Evolutionary conservation across 2,329 filamentous ascomycete species (phyloP).

Genomic region (Meredithiella fracta): DNA sequence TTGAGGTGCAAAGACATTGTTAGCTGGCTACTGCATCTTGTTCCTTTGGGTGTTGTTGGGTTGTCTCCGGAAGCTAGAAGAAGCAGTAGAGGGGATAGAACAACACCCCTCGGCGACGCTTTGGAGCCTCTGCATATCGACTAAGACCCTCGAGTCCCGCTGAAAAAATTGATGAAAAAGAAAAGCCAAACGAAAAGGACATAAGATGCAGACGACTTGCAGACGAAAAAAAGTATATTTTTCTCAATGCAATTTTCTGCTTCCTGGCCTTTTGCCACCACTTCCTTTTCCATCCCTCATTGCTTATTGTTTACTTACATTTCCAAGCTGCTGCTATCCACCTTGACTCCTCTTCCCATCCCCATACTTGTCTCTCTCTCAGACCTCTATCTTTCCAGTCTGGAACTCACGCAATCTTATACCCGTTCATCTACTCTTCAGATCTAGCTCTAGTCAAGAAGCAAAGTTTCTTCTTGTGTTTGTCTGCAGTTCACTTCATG

Average conservation of each 20-base stretch:
- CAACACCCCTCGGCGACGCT: too few relatives aligned
- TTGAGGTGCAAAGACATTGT: too few relatives aligned
- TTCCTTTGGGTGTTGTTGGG: too few relatives aligned
- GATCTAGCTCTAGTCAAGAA: neutral
- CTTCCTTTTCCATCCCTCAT: neutral
- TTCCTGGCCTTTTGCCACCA: constrained; percentile 18
- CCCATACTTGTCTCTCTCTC: neutral
- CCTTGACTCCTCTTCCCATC: neutral
- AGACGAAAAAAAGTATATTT: constrained; percentile 16
- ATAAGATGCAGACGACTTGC: too few relatives aligned
- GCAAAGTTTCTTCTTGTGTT: neutral
- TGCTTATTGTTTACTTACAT: constrained; percentile 1
- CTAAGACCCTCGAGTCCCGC: neutral
- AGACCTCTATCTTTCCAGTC: neutral
- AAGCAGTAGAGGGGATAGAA: too few relatives aligned
- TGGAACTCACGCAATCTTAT: neutral
- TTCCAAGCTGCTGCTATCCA: neutral
- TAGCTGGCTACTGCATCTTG: too few relatives aligned
- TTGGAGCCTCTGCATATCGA: neutral
- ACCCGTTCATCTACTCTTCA: neutral
- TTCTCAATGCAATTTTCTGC: neutral
- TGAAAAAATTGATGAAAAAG: neutral
- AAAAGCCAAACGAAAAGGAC: too few relatives aligned
- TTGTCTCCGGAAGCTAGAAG: too few relatives aligned
- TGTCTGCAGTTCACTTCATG: neutral